Evolutionary conservation across 352 stramenopile genomes (phyloP), one percentile per base, ranked within the genome.

Genomic region (Phytopythium oedochilum): DNA sequence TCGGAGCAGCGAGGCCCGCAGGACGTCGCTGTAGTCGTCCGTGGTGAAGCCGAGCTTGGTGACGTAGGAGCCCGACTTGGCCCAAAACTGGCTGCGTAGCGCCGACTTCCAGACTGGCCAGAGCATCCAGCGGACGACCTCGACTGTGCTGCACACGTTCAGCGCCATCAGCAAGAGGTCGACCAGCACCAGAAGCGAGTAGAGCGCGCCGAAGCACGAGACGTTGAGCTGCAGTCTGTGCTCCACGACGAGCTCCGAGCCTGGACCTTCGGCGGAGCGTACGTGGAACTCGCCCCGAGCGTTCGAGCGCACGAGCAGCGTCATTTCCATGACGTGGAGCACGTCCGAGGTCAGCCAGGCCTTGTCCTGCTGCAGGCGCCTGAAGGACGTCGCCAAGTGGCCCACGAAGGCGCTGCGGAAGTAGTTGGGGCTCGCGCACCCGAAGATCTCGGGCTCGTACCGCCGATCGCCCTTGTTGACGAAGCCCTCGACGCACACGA

Each of bases 401-500:
- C 59, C 70, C 22, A 75, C 46, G 26, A 82, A 67, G 2, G 62
- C 59, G 39, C 72, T 79, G 39, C 32, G 61, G 44, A 60, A 71
- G 48, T 68, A 68, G 35, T 42, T 77, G 11, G 70, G 61, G 38
- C 57, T 75, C 7, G 64, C 64, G 36, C 72, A 82, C 22, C 72
- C 72, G 50, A 66, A 79, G 29, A 73, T 59, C 22, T 54, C 53
- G 5, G 64, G 20, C 35, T 48, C 65, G 50, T 79, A 67, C 20
- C 26, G 29, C 2, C 61, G 64, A 3, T 55, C 20, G 5, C 64
- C 70, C 29, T 55, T 66, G 10, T 23, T 55, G 6, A 53, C 55
- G 34, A 88, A 79, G 5, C 66, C 75, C 46, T 83, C 73, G 36
- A 85, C 71, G 42, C 78, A 88, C 5, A 76, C 63, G 26, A 79